Evolutionary conservation across 768 basidiomycete species (phyloP).

Genomic region (Collybia sordida): DNA sequence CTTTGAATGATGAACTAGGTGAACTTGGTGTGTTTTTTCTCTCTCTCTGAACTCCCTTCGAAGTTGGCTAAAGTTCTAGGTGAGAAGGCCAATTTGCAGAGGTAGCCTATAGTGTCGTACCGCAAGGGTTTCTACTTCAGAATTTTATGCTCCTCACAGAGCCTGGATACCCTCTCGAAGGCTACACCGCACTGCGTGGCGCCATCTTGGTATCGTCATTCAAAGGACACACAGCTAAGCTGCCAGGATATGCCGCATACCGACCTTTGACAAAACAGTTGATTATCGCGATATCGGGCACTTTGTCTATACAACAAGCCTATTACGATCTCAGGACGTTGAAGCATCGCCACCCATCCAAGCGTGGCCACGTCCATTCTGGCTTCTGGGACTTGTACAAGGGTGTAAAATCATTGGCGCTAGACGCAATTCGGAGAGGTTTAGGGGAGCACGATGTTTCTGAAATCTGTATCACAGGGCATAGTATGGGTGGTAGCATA

Average conservation of each 20-base stretch:
- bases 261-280: slow-evolving; percentile 45
- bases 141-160: slow-evolving; percentile 36
- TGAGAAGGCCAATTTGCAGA: slow-evolving; percentile 55
- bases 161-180: slow-evolving; percentile 50
- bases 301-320: slow-evolving; percentile 40
- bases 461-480: slow-evolving; percentile 53
- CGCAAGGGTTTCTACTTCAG: slow-evolving; percentile 41
- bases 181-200: slow-evolving; percentile 37
- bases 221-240: slow-evolving; percentile 37
- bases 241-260: slow-evolving; percentile 48
- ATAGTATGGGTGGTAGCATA: slow-evolving; percentile 59
- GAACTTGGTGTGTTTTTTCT: slow-evolving; percentile 39
- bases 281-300: slow-evolving; percentile 53
- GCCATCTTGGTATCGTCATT: slow-evolving; percentile 36
- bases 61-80: neutral
- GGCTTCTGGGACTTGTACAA: slow-evolving; percentile 56
- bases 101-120: slow-evolving; percentile 42
- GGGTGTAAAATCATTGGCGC: slow-evolving; percentile 33
- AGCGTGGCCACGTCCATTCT: slow-evolving; percentile 42
- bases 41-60: no score
- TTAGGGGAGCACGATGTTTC: slow-evolving; percentile 31
- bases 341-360: slow-evolving; percentile 37
- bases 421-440: slow-evolving; percentile 37
- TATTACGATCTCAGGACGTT: slow-evolving; percentile 45
- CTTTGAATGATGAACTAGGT: slow-evolving; percentile 38